A percentile compares a stretch with the other conserved stretches of the same genome.
phyloP scores from a whole-genome alignment of 306 rosid species.

The Lablab purpureus region DNA sequence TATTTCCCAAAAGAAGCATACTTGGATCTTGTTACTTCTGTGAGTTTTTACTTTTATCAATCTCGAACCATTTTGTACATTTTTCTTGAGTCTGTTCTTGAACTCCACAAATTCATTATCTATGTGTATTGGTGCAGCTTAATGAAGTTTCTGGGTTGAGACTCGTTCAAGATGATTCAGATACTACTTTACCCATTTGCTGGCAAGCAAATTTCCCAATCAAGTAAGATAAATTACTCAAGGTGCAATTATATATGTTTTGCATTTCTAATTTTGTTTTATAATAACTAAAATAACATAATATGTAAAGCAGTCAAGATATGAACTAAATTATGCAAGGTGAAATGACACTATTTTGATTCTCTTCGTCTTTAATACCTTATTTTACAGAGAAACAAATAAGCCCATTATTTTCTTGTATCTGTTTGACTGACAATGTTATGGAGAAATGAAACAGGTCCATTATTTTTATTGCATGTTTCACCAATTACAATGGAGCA shows the following conservation, averaged over 20 bases:
- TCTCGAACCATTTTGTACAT: slow-evolving; percentile 7
- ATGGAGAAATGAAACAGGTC: not conserved
- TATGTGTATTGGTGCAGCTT: slow-evolving; percentile 61
- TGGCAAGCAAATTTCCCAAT: slow-evolving; percentile 69
- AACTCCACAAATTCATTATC: slow-evolving; percentile 31
- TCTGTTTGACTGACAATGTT: slow-evolving; percentile 18
- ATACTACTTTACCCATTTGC: slow-evolving; percentile 73
- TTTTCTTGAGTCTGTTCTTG: slow-evolving; percentile 15
- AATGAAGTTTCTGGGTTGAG: slow-evolving; percentile 60
- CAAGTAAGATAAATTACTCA: slow-evolving; percentile 53
- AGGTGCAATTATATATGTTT: not conserved
- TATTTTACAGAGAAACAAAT: not conserved
- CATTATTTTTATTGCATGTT: slow-evolving; percentile 38
- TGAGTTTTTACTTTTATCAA: slow-evolving; percentile 54
- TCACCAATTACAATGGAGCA: slow-evolving; percentile 22
- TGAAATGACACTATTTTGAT: not conserved
- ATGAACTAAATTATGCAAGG: slow-evolving; percentile 8
- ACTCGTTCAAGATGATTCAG: slow-evolving; percentile 66
- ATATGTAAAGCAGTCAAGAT: not conserved
- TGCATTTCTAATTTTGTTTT: not conserved
- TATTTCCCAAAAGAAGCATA: slow-evolving; percentile 73
- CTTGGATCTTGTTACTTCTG: slow-evolving; percentile 68
- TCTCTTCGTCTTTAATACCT: not conserved
- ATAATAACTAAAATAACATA: not conserved
- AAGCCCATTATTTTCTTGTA: slow-evolving; percentile 28